phyloP scores from a whole-genome alignment of 257 asterid species.

The Solanum bulbocastanum region DNA sequence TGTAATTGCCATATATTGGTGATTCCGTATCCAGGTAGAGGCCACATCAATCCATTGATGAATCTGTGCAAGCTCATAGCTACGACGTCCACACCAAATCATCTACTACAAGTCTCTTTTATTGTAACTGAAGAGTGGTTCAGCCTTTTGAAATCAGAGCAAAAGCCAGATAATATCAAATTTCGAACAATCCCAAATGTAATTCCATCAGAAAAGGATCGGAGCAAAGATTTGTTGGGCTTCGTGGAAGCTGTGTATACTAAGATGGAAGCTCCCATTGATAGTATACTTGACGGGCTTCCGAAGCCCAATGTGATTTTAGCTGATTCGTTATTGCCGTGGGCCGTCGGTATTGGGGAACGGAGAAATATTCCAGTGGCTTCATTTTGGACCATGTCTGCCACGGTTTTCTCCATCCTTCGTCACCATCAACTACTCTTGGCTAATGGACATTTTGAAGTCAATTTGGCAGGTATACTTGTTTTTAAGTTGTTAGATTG shows the following conservation, averaged over 20 bases:
- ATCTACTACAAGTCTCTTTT: not conserved
- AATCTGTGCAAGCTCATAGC: slow-evolving; percentile 18
- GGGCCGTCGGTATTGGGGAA: slow-evolving; percentile 50
- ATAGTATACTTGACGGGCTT: slow-evolving; percentile 28
- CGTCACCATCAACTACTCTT: slow-evolving; percentile 37
- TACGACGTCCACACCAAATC: not conserved
- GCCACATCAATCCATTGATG: slow-evolving; percentile 15
- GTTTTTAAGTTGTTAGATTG: too few relatives aligned
- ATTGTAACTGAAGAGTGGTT: slow-evolving; percentile 3
- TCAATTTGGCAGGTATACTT: slow-evolving; percentile 31
- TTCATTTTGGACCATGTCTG: slow-evolving; percentile 70
- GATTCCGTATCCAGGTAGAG: slow-evolving; percentile 10
- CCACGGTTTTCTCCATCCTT: slow-evolving; percentile 35
- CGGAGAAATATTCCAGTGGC: slow-evolving; percentile 70
- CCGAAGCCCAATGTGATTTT: slow-evolving; percentile 18
- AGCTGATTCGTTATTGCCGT: slow-evolving; percentile 38
- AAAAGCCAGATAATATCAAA: not conserved
- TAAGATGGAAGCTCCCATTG: slow-evolving; percentile 56
- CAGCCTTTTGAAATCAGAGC: not conserved
- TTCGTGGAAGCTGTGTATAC: slow-evolving; percentile 55
- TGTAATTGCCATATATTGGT: slow-evolving; percentile 6
- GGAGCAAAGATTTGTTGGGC: slow-evolving; percentile 40
- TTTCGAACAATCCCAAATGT: not conserved
- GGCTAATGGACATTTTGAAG: slow-evolving; percentile 29
- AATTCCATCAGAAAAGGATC: slow-evolving; percentile 24